Percentiles rank a stretch among this genome's conserved stretches.
phyloP scores from a whole-genome alignment of 2,329 filamentous ascomycete species.

The Ceratocystis lukuohia region DNA sequence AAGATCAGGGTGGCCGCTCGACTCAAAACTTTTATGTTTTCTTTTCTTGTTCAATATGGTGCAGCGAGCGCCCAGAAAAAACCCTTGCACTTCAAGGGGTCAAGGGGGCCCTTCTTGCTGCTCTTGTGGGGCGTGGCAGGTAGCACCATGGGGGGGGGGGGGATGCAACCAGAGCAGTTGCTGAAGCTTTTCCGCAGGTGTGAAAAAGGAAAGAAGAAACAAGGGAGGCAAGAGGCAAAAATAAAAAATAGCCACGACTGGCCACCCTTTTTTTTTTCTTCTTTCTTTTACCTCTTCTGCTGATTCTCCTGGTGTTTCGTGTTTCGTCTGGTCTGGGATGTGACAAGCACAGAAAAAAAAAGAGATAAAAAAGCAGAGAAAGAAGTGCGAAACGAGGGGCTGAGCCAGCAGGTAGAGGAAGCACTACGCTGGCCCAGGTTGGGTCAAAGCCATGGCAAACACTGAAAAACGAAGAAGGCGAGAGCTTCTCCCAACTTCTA shows the following conservation, averaged over 20 bases:
- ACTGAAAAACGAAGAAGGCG: background rate
- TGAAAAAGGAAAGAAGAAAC: background rate
- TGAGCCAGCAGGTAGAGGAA: background rate
- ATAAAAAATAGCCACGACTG: background rate
- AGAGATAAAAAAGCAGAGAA: background rate
- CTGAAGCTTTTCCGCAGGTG: background rate
- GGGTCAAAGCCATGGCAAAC: background rate
- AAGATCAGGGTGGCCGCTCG: background rate
- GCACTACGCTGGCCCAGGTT: background rate
- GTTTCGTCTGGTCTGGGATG: slow-evolving; percentile 1
- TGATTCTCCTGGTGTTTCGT: background rate
- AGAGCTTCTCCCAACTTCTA: background rate
- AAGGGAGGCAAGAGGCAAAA: background rate
- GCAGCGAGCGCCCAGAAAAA: background rate
- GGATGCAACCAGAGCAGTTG: background rate
- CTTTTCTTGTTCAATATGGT: background rate
- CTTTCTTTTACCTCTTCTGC: background rate
- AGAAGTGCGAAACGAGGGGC: slow-evolving; percentile 1
- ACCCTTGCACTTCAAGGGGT: background rate
- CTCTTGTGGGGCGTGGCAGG: background rate
- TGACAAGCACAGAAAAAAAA: background rate
- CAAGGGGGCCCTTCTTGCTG: too few relatives aligned
- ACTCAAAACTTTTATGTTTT: background rate
- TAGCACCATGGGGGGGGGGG: background rate
- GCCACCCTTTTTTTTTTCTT: background rate